phyloP scores from a whole-genome alignment of 1,284 basidiomycete genomes.

The Puccinia horiana region DNA sequence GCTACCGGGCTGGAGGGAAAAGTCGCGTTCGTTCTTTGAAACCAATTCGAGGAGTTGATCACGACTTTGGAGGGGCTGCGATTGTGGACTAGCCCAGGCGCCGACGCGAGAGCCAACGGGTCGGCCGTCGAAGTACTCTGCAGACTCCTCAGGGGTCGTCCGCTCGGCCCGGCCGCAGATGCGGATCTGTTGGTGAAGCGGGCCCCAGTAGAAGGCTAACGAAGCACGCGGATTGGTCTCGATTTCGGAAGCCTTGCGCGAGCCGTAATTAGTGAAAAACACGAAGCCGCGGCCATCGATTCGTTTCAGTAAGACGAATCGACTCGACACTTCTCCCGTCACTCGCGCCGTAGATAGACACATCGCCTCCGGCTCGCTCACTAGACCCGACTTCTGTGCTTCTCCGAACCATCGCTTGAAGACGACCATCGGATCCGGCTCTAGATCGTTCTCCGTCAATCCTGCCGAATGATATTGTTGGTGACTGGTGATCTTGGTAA shows the following conservation, averaged over 20 bases:
- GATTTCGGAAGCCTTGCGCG: slow-evolving; percentile 56
- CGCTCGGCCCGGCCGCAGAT: slow-evolving; percentile 82
- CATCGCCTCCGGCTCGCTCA: slow-evolving; percentile 79
- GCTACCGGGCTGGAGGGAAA: slow-evolving; percentile 63
- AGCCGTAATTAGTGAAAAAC: slow-evolving; percentile 58
- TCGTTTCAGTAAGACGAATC: slow-evolving; percentile 28
- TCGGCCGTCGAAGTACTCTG: slow-evolving; percentile 79
- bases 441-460: slow-evolving; percentile 3
- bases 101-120: slow-evolving; percentile 83
- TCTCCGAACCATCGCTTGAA: slow-evolving; percentile 30
- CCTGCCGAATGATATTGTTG: slow-evolving; percentile 39
- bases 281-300: slow-evolving; percentile 52
- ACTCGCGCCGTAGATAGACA: slow-evolving; percentile 75
- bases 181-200: slow-evolving; percentile 77
- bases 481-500: slow-evolving; percentile 12
- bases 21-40: slow-evolving; percentile 66
- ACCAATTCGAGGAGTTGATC: slow-evolving; percentile 66
- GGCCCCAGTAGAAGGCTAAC: slow-evolving; percentile 87
- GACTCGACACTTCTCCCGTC: slow-evolving; percentile 67
- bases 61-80: slow-evolving; percentile 72
- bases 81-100: slow-evolving; percentile 90
- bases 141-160: slow-evolving; percentile 70
- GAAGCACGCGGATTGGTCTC: slow-evolving; percentile 65
- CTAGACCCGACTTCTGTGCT: background rate
- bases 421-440: slow-evolving; percentile 15